Base-by-base conservation (phyloP, 441 rosid species). In the Heliophila coronopifolia region DNA sequence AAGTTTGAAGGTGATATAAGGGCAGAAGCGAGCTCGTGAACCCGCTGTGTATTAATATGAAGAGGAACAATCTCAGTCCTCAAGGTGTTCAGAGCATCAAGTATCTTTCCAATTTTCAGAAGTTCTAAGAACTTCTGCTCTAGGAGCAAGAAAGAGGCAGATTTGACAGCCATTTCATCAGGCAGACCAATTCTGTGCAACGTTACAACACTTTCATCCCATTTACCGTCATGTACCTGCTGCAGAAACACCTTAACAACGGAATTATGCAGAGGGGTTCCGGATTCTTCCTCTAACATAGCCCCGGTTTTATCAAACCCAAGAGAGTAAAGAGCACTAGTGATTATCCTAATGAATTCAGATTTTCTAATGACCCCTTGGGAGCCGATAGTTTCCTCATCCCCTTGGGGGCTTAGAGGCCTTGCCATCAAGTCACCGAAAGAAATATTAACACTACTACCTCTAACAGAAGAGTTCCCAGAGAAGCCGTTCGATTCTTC, bases 121-220 rank as follows among this genome's bases (percentile, higher is more conserved):
- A 74, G 61, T 58, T 77, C 79, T 16, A 72, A 49, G 56, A 71
- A 77, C 69, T 77, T 77, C 48, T 77, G 79, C 45, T 77, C 83
- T 52, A 74, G 43, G 9, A 77, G 59, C 59, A 77, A 58, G 63
- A 77, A 77, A 30, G 72, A 72, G 3, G 76, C 77, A 28, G 79
- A 55, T 45, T 74, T 77, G 25, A 77, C 66, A 37, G 56, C 50
- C 16, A 38, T 64, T 45, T 77, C 77, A 44, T 77, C 83, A 0
- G 43, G 51, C 28, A 77, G 57, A 37, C 75, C 74, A 22, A 74
- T 74, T 61, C 28, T 54, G 12, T 12, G 58, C 67, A 77, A 67
- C 24, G 79, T 67, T 4, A 33, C 68, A 17, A 77, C 59, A 32
- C 83, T 77, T 23, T 74, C 74, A 36, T 74, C 83, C 83, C 83